Percentiles rank a stretch among this genome's conserved stretches.
These are phyloP conservation scores for Neurospora sp. DNA, from an alignment of 495 filamentous ascomycete genomes.

Conservation along the genomic window DNA sequence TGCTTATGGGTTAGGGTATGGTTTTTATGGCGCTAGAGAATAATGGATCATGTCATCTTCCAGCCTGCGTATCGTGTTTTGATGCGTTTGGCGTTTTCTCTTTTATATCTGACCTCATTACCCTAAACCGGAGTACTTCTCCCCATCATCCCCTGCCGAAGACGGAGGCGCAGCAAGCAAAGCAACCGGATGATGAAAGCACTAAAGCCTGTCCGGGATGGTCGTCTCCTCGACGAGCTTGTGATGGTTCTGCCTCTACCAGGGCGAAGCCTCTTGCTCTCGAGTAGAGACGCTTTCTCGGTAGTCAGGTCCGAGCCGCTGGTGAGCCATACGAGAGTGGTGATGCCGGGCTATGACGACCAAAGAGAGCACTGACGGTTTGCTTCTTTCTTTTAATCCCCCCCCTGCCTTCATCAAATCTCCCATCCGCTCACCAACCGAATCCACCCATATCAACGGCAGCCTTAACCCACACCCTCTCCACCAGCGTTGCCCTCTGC, in stretches of 20 bases:
- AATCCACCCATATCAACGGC: too few species aligned
- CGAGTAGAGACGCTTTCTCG: not conserved
- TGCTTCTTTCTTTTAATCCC: not conserved
- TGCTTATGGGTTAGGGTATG: not conserved
- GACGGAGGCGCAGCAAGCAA: not conserved
- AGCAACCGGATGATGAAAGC: conserved; percentile 27
- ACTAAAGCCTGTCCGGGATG: conserved; percentile 9
- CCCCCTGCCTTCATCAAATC: too few species aligned
- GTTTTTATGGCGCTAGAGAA: not conserved
- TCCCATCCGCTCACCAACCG: too few species aligned
- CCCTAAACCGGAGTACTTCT: accelerated
- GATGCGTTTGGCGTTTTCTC: not conserved
- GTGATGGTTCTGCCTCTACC: conserved; percentile 15
- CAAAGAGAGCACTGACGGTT: conserved; percentile 47
- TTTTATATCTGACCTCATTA: not conserved
- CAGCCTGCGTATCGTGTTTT: not conserved
- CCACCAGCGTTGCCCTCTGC: too few species aligned
- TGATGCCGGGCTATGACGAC: conserved; percentile 23
- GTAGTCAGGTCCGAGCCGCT: conserved; percentile 21
- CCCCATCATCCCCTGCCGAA: not conserved
- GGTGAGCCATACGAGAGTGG: conserved; percentile 2
- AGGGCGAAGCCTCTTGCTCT: conserved; percentile 24
- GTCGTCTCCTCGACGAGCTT: conserved; percentile 7
- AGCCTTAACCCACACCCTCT: too few species aligned
- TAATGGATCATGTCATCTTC: not conserved